Base-by-base conservation (phyloP, 2,329 filamentous ascomycete species). In the Capronia epimyces region DNA sequence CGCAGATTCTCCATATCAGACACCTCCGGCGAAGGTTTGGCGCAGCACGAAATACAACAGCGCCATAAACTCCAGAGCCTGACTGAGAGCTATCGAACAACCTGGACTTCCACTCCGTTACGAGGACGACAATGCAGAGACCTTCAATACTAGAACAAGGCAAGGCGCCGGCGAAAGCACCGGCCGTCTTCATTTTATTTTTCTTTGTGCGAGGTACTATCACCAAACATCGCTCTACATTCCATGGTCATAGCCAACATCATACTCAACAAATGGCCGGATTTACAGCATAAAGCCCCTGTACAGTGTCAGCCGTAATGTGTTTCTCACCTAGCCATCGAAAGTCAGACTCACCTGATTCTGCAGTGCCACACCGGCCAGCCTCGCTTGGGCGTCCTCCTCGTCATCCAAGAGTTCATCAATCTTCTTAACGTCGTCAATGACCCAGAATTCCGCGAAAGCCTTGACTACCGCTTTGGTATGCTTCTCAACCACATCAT, bases 371-470 rank as follows among this genome's bases (percentile, higher is more conserved):
- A 43, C 27, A 13, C 49, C n/a, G n/a, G 20, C 41, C 21, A 49
- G 42, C 20, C 36, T 49, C 12, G 31, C 47, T 29, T 56, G 22
- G 7, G 18, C 36, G n/a, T 21, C 46, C 10, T 58, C 47, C 43
- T 75, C 72, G 21, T 74, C 69, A 39, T 77, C 56, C 58, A 62
- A 46, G 40, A 87, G 64, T 52, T 81, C 76, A 67, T 89, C 83
- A 60, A 93, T 78, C 57, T 80, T 77, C 63, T 75, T 73, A 56
- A 76, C 75, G 46, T 79, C 76, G 72, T 83, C 87, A 60, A 93
- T 82, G 57, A 77, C 75, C 83, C 87, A 95, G 67, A 95, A 96
- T 20, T 74, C 77, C 52, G 81, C 77, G 16, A 88, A 77, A 0
- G 84, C 89, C 27, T 81, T 75, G 0, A 79, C 81, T 62, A 94